These are phyloP conservation scores for Pythium guiyangense DNA, from an alignment of 352 stramenopile genomes.

Conservation along the genomic window DNA sequence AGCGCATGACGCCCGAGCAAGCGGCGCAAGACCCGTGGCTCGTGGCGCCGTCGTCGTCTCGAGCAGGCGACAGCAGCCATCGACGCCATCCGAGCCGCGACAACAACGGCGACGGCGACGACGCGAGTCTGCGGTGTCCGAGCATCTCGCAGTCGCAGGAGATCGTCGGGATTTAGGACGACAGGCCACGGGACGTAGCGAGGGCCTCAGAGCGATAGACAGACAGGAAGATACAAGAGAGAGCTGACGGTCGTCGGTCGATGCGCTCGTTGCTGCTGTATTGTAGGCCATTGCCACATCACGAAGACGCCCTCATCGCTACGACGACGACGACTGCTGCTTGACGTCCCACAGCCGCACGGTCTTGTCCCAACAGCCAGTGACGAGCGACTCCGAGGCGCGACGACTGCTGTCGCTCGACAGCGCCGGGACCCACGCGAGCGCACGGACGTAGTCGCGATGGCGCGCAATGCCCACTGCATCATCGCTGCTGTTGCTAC, in stretches of 20 bases:
- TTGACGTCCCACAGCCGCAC: constrained; percentile 42
- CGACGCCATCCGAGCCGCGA: too few species aligned
- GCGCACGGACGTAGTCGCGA: constrained; percentile 63
- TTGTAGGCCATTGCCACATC: too few species aligned
- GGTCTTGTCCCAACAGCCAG: constrained; percentile 63
- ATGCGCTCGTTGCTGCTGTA: too few species aligned
- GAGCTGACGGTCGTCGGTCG: too few species aligned
- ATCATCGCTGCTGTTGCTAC: neutral
- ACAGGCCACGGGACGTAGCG: too few species aligned
- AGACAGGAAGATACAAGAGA: too few species aligned
- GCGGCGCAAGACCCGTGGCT: constrained; percentile 67
- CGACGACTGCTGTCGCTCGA: constrained; percentile 6
- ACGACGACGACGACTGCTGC: neutral
- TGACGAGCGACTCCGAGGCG: constrained; percentile 23
- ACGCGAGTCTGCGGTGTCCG: neutral
- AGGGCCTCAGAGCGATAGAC: too few species aligned
- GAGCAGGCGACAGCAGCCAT: too few species aligned
- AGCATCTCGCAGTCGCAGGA: neutral
- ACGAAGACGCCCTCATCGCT: too few species aligned
- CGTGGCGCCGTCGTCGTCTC: too few species aligned
- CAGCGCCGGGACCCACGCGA: constrained; percentile 50
- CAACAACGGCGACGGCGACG: neutral
- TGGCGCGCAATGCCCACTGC: constrained; percentile 24
- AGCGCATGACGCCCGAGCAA: constrained; percentile 53
- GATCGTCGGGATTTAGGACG: too few species aligned